phyloP scores from a whole-genome alignment of 2,329 filamentous ascomycete species.

The Pseudopithomyces maydicus region DNA sequence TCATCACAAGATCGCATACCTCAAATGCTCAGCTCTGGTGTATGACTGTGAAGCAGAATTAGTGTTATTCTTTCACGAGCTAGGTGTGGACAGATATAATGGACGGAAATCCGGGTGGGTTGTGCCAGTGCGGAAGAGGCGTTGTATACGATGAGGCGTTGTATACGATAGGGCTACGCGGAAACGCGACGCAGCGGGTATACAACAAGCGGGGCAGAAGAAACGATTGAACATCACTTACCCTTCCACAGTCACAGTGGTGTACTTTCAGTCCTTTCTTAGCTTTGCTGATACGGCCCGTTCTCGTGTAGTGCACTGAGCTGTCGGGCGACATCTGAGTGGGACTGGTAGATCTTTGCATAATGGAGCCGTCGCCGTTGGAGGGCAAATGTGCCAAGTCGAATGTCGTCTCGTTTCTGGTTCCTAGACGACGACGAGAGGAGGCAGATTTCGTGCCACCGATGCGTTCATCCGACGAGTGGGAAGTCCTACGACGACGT shows the following conservation, averaged over 20 bases:
- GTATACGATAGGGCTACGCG: slow-evolving; percentile 10
- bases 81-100: neutral
- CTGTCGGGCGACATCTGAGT: slow-evolving; percentile 32
- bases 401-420: slow-evolving; percentile 25
- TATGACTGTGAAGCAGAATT: slow-evolving; percentile 47
- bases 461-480: slow-evolving; percentile 33
- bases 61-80: slow-evolving; percentile 17
- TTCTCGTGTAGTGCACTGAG: slow-evolving; percentile 50
- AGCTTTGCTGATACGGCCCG: slow-evolving; percentile 54
- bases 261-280: slow-evolving; percentile 54
- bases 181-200: slow-evolving; percentile 1
- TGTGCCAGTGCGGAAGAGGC: slow-evolving; percentile 12
- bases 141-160: slow-evolving; percentile 8
- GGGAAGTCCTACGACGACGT: slow-evolving; percentile 29
- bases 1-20: slow-evolving; percentile 33
- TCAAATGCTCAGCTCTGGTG: slow-evolving; percentile 54
- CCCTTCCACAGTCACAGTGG: slow-evolving; percentile 54
- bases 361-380: slow-evolving; percentile 33
- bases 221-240: slow-evolving; percentile 30
- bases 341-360: slow-evolving; percentile 42
- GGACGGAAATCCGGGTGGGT: neutral
- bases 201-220: slow-evolving; percentile 9
- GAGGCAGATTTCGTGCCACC: slow-evolving; percentile 25
- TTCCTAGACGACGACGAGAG: slow-evolving; percentile 35
- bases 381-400: slow-evolving; percentile 34